phyloP scores from a whole-genome alignment of 345 rosid species.

The Aurinia saxatilis region DNA sequence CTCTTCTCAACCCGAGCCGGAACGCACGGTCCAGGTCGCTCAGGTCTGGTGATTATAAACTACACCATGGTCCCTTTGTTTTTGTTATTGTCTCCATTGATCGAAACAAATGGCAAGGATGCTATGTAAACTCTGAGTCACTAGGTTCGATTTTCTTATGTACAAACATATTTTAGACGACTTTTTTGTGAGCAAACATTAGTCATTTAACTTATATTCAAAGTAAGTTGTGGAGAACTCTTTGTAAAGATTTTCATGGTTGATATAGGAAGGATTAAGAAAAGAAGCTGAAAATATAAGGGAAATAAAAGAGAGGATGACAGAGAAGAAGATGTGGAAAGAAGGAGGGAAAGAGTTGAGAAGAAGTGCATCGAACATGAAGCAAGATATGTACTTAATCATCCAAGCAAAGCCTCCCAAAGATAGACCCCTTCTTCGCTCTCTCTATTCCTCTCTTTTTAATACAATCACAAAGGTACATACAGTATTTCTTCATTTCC shows the following conservation, averaged over 20 bases:
- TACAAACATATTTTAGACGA: no score
- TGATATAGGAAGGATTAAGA: slow-evolving; percentile 25
- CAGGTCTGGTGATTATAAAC: slow-evolving; percentile 6
- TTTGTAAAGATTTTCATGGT: not conserved
- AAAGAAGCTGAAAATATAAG: slow-evolving; percentile 14
- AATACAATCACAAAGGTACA: slow-evolving; percentile 47
- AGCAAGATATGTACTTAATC: slow-evolving; percentile 58
- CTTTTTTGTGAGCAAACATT: no score
- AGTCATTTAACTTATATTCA: no score
- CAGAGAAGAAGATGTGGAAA: slow-evolving; percentile 44
- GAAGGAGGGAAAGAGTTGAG: slow-evolving; percentile 58
- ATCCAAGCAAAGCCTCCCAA: slow-evolving; percentile 54
- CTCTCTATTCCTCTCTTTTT: slow-evolving; percentile 58
- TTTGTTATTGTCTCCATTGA: not conserved
- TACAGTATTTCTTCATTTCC: not conserved
- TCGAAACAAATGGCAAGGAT: no score
- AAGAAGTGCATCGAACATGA: slow-evolving; percentile 49
- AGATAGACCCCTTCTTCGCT: slow-evolving; percentile 54
- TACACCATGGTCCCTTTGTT: not conserved
- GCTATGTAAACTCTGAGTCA: no score
- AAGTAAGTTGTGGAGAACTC: no score
- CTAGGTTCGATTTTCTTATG: no score
- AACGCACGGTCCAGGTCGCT: slow-evolving; percentile 25
- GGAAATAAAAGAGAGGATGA: slow-evolving; percentile 12
- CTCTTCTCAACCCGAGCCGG: slow-evolving; percentile 17